phyloP scores from a whole-genome alignment of 1,284 basidiomycete genomes.

The Apiotrichum akiyoshidainum region DNA sequence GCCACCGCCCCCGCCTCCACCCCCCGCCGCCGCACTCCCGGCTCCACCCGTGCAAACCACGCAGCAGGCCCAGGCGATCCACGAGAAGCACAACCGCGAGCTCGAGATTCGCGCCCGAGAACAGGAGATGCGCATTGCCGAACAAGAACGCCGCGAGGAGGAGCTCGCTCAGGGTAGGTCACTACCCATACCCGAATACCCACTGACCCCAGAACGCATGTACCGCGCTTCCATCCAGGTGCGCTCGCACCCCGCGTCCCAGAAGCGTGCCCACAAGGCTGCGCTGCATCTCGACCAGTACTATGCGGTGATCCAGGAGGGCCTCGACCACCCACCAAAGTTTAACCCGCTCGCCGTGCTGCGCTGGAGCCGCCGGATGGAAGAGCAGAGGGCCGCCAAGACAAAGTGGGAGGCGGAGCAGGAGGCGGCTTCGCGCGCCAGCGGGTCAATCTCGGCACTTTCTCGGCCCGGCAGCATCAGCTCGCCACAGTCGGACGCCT shows the following conservation, averaged over 20 bases:
- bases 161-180: constrained; percentile 43
- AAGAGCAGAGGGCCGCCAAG: constrained; percentile 33
- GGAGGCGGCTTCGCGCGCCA: not conserved
- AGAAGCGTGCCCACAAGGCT: constrained; percentile 35
- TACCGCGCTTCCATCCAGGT: constrained; percentile 41
- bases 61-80: not conserved
- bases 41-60: not conserved
- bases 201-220: constrained; percentile 33
- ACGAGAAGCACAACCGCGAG: not conserved
- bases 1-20: not conserved
- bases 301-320: constrained; percentile 43
- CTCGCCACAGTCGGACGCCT: constrained; percentile 11
- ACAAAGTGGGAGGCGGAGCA: constrained; percentile 31
- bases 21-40: not conserved
- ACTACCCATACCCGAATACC: too few species aligned
- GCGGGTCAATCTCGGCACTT: not conserved
- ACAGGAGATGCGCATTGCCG: constrained; percentile 29
- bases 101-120: constrained; percentile 15
- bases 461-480: constrained; percentile 15
- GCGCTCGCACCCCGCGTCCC: constrained; percentile 42
- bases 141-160: constrained; percentile 37
- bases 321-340: constrained; percentile 39
- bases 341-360: constrained; percentile 43
- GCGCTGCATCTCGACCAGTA: constrained; percentile 44
- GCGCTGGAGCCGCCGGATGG: constrained; percentile 34